Conservation (phyloP, 2,329 filamentous ascomycete species). For the Endoconidiophora laricicola region DNA sequence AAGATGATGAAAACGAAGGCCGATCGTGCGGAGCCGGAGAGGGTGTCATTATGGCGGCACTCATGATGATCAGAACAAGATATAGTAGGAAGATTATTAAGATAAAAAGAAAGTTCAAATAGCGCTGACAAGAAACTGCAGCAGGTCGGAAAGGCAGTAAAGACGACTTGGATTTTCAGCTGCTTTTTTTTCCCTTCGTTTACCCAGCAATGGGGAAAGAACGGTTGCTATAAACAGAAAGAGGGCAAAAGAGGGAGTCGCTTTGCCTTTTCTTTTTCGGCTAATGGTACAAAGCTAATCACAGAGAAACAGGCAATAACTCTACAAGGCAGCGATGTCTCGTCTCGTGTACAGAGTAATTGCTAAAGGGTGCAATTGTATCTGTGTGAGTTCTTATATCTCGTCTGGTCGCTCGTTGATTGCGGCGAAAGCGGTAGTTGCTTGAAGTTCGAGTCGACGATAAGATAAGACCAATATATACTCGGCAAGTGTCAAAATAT, state of each 20-base stretch:
- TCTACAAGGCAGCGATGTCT: slow-evolving; percentile 1
- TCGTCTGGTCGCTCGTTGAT: slow-evolving; percentile 11
- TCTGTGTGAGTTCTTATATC: background rate
- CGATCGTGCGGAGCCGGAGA: slow-evolving; percentile 51
- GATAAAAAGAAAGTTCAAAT: background rate
- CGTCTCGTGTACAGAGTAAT: background rate
- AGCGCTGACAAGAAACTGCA: background rate
- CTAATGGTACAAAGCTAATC: slow-evolving; percentile 2
- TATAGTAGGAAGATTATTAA: background rate
- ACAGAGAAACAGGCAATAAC: slow-evolving; percentile 7
- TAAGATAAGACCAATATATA: slow-evolving; percentile 3
- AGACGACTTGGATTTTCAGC: background rate
- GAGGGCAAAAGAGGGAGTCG: slow-evolving; percentile 9
- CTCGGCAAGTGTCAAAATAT: background rate
- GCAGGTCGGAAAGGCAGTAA: background rate
- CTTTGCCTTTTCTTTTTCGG: background rate
- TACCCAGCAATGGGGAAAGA: slow-evolving; percentile 5
- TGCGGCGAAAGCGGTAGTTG: background rate
- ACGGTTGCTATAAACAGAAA: slow-evolving; percentile 1
- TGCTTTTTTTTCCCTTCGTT: background rate
- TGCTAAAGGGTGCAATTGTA: background rate
- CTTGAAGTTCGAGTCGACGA: slow-evolving; percentile 1
- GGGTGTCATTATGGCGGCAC: slow-evolving; percentile 51
- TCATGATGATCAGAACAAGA: slow-evolving; percentile 32
- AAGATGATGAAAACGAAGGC: slow-evolving; percentile 31